A percentile compares a stretch with the other conserved stretches of the same genome.
These are phyloP conservation scores for Aphanomyces cochlioides DNA, from an alignment of 352 stramenopile species.

Conservation along the genomic window DNA sequence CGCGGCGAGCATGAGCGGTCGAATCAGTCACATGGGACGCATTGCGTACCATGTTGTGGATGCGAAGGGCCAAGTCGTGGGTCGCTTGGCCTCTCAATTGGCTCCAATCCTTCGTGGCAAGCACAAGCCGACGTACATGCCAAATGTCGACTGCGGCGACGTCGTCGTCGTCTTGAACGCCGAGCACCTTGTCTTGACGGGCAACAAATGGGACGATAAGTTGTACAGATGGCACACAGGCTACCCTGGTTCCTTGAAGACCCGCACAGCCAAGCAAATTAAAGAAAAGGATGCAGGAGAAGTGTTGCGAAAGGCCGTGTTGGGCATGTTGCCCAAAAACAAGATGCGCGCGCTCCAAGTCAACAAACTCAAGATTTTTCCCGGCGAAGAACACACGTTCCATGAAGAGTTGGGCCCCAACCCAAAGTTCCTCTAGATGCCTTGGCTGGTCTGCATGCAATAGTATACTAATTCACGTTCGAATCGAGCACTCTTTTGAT, in stretches of 20 bases:
- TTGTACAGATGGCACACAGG: constrained; percentile 98
- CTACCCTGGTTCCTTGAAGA: constrained; percentile 95
- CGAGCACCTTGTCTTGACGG: constrained; percentile 92
- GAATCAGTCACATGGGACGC: constrained; percentile 25
- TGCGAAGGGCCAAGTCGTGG: constrained; percentile 93
- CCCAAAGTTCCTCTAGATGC: constrained; percentile 66
- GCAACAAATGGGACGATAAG: constrained; percentile 97
- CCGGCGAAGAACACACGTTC: constrained; percentile 91
- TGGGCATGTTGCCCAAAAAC: constrained; percentile 98
- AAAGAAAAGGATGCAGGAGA: constrained; percentile 93
- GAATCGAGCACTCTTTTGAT: not conserved
- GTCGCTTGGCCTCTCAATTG: constrained; percentile 93
- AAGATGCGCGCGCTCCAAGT: constrained; percentile 93
- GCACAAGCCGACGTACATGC: constrained; percentile 98
- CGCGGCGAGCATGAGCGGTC: constrained; percentile 24
- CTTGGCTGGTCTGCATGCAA: constrained; percentile 9
- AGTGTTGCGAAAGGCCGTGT: constrained; percentile 94
- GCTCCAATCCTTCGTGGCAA: constrained; percentile 96
- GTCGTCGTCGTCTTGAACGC: constrained; percentile 97
- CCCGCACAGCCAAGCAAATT: constrained; percentile 92
- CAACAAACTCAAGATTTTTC: constrained; percentile 97
- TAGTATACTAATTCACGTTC: constrained; percentile 6
- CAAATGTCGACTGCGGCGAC: constrained; percentile 97
- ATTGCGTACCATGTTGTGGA: constrained; percentile 96
- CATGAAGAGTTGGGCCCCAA: constrained; percentile 81